A percentile compares a stretch with the other conserved stretches of the same genome.
Evolutionary conservation across 1,139 yeast species (phyloP).

Genomic region (Lodderomyces metapsilosis): DNA sequence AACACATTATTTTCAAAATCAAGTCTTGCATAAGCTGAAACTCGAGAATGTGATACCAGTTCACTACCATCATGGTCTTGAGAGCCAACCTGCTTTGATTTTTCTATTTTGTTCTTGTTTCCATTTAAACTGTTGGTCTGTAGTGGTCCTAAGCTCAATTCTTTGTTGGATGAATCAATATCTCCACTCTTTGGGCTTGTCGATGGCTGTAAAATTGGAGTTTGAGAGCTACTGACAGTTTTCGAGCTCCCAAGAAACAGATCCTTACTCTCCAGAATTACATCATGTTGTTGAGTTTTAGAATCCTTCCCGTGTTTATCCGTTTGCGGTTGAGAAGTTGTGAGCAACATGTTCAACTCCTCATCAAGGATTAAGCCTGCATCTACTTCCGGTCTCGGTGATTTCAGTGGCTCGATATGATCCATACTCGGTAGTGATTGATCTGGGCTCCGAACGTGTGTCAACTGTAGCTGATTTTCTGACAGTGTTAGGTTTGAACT

Average conservation of each 20-base stretch:
- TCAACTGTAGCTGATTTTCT: constrained; percentile 1
- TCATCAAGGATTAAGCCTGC: constrained; percentile 28
- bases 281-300: not conserved
- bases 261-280: not conserved
- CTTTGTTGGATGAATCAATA: not conserved
- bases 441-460: not conserved
- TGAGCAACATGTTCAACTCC: constrained; percentile 22
- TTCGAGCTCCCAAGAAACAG: not conserved
- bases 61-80: constrained; percentile 9
- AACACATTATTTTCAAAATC: constrained; percentile 92
- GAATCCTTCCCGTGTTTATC: not conserved
- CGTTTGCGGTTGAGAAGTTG: constrained; percentile 4
- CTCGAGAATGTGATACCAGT: constrained; percentile 40
- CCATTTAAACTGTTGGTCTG: not conserved
- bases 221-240: not conserved
- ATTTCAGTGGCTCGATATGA: not conserved
- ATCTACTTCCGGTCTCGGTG: constrained; percentile 23
- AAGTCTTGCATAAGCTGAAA: constrained; percentile 90
- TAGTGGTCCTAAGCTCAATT: not conserved
- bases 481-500: not conserved
- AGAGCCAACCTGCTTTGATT: constrained; percentile 4
- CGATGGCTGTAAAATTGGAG: constrained; percentile 1
- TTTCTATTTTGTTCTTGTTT: not conserved
- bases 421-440: not conserved
- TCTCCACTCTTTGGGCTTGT: not conserved